Base-by-base conservation (phyloP, 257 asterid genomes). In the Buddleja alternifolia region DNA sequence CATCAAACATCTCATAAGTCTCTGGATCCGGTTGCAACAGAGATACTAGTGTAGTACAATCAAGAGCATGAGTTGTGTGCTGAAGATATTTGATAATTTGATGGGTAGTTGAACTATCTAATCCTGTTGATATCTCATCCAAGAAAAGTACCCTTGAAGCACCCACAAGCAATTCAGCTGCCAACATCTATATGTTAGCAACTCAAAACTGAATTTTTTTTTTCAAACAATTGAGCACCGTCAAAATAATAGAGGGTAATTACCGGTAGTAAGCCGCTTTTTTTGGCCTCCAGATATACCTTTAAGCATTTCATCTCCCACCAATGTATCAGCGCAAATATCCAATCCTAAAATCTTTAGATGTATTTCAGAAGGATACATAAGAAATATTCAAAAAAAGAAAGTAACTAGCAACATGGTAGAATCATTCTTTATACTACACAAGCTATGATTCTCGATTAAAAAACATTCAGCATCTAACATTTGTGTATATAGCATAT, bases 201-300 rank as follows among this genome's bases (percentile, higher is more conserved):
- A 72, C 11, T 72, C 44, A 61, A 72, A 70, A 65, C 37, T 61
- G 36, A 63, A 6, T n/a, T 19, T 39, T 40, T 60, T 65, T 55
- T 67, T 55, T 50, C 66, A 16, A 59, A 50, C 53, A 71, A 60
- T 32, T 63, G 64, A 73, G 71, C 66, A 47, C 60, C 73, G 73
- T 73, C 32, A 73, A 52, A 74, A 58, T 71, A 70, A 66, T 45
- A 41, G 37, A 67, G 69, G 48, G 60, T 37, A 72, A 53, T 53
- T 79, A 93, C 98, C 98, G 2, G 97, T 83, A 1, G 97, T 93
- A 3, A 93, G 94, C 41, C 98, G 80, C 85, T 90, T 93, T 67
- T 82, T 84, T 71, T 93, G 98, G 67, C 98, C 98, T 63, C 98
- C 98, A 10, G 98, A 93, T 73, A 93, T 90, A 51, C 98, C 98